Evolutionary conservation across 768 basidiomycete genomes (phyloP).

Genomic region (Suillus subaureus): DNA sequence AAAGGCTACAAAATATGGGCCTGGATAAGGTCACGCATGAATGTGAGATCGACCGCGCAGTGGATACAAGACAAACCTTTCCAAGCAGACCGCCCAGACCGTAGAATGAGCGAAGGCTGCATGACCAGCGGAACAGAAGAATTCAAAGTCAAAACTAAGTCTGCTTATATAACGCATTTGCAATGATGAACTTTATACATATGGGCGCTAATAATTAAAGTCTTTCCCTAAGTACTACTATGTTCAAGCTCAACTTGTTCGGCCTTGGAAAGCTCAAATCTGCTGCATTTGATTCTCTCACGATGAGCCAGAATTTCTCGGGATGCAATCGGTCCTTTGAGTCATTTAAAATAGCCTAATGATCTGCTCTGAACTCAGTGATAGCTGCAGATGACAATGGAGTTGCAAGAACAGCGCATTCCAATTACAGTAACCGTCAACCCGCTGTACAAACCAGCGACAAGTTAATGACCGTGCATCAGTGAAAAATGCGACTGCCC

Average conservation of each 20-base stretch:
- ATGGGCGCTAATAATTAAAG: background rate
- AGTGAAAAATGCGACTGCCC: background rate
- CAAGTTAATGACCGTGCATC: too few relatives aligned
- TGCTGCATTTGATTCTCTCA: background rate
- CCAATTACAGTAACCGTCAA: background rate
- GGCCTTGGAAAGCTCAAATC: too few relatives aligned
- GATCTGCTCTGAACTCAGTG: background rate
- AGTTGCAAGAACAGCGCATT: background rate
- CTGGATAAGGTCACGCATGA: constrained; percentile 40
- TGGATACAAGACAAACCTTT: constrained; percentile 52
- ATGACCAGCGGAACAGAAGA: constrained; percentile 38
- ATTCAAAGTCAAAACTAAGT: background rate
- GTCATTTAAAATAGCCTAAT: too few relatives aligned
- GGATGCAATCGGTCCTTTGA: background rate
- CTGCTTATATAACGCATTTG: background rate
- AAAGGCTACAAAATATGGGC: constrained; percentile 94
- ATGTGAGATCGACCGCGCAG: background rate
- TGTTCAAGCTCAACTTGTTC: too few relatives aligned
- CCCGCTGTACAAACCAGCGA: too few relatives aligned
- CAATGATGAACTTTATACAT: background rate
- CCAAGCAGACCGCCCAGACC: constrained; percentile 81
- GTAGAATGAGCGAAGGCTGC: constrained; percentile 61
- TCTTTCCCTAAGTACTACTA: too few relatives aligned
- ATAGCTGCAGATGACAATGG: background rate
- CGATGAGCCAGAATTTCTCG: background rate